These are phyloP conservation scores for Nothomitra cinnamomea DNA, from an alignment of 2,329 filamentous ascomycete genomes.

Conservation along the genomic window DNA sequence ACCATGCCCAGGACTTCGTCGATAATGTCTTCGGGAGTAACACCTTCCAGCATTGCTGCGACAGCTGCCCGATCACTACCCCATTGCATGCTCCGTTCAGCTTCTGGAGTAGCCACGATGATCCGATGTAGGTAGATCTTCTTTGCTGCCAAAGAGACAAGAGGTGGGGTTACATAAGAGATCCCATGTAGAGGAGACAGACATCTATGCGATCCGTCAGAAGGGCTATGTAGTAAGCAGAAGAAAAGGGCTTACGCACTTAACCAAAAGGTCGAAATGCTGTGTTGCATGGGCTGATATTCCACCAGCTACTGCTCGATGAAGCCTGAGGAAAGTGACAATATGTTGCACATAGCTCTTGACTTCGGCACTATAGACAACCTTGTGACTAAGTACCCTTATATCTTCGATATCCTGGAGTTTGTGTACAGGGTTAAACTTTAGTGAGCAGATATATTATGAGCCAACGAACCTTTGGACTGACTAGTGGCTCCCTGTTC, in stretches of 20 bases:
- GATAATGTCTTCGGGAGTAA: slow-evolving; percentile 37
- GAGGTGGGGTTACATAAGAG: slow-evolving; percentile 65
- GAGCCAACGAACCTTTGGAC: slow-evolving; percentile 24
- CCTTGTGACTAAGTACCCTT: slow-evolving; percentile 36
- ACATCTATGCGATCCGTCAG: slow-evolving; percentile 25
- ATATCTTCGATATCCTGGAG: slow-evolving; percentile 38
- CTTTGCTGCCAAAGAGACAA: slow-evolving; percentile 63
- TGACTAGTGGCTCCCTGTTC: slow-evolving; percentile 22
- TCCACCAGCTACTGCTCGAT: slow-evolving; percentile 66
- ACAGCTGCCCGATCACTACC: slow-evolving; percentile 64
- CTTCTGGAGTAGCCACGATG: slow-evolving; percentile 45
- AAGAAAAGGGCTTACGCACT: slow-evolving; percentile 22
- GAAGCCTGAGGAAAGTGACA: slow-evolving; percentile 69
- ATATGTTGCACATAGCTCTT: slow-evolving; percentile 77
- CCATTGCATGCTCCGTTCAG: slow-evolving; percentile 84
- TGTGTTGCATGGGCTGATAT: slow-evolving; percentile 63
- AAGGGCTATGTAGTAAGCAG: neutral
- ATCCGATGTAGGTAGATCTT: slow-evolving; percentile 86
- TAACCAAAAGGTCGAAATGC: slow-evolving; percentile 53
- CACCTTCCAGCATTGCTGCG: slow-evolving; percentile 42
- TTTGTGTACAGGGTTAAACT: neutral
- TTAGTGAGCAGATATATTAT: too few species aligned
- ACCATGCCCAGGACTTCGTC: slow-evolving; percentile 40
- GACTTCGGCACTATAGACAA: slow-evolving; percentile 58
- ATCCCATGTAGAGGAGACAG: slow-evolving; percentile 70